These are phyloP conservation scores for Solanum habrochaites DNA, from an alignment of 257 asterid species.

Conservation along the genomic window DNA sequence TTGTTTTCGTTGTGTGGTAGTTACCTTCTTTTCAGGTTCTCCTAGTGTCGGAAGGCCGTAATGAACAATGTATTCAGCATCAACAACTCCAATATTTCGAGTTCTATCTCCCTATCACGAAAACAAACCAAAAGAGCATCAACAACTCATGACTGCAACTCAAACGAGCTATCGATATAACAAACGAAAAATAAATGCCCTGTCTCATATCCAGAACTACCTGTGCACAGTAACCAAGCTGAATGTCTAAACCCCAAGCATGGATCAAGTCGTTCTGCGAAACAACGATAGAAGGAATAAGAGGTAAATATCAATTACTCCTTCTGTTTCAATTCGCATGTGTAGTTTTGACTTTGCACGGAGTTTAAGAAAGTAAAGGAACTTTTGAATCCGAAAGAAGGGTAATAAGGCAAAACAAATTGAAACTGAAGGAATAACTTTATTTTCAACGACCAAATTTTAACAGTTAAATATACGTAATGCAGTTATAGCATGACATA, in stretches of 20 bases:
- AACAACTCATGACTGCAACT: background rate
- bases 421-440: background rate
- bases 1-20: background rate
- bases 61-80: conserved; percentile 74
- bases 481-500: background rate
- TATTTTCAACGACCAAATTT: background rate
- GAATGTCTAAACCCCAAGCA: conserved; percentile 90
- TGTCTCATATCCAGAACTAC: conserved; percentile 11
- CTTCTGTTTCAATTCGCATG: background rate
- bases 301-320: background rate
- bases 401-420: too few species aligned
- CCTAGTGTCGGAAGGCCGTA: conserved; percentile 84
- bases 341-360: background rate
- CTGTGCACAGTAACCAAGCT: conserved; percentile 86
- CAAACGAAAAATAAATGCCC: background rate
- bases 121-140: background rate
- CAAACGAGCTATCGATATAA: background rate
- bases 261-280: conserved; percentile 79
- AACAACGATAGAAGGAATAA: background rate
- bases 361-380: background rate
- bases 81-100: conserved; percentile 63
- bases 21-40: conserved; percentile 42
- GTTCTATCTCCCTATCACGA: conserved; percentile 61
- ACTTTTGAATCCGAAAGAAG: background rate
- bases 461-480: background rate